A percentile compares a stretch with the other conserved stretches of the same genome.
Evolutionary conservation across 2,329 filamentous ascomycete genomes (phyloP).

Genomic region (Beauveria asiatica): DNA sequence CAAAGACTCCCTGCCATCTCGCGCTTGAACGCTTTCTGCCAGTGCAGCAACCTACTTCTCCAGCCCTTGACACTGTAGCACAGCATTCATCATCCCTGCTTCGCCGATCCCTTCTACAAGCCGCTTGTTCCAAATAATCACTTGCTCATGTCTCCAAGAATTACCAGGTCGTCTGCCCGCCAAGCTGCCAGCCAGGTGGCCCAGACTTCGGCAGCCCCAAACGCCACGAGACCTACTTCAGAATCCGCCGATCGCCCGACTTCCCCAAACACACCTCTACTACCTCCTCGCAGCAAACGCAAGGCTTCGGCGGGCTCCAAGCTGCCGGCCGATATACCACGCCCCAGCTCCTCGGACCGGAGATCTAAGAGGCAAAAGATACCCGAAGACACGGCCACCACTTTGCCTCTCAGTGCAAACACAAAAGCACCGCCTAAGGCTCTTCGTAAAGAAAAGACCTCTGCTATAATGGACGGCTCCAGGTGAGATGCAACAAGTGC

Average conservation of each 20-base stretch:
- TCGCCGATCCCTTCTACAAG: conserved; percentile 7
- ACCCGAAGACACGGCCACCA: conserved; percentile 29
- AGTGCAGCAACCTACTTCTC: neutral
- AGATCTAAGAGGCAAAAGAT: conserved; percentile 66
- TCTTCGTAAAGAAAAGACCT: conserved; percentile 52
- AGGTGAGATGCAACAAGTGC: conserved; percentile 42
- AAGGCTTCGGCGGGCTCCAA: conserved; percentile 55
- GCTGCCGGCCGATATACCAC: conserved; percentile 28
- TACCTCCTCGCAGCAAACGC: conserved; percentile 68
- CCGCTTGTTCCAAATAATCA: conserved; percentile 15
- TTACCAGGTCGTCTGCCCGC: conserved; percentile 90
- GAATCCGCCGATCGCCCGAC: conserved; percentile 27
- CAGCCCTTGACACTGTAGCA: neutral
- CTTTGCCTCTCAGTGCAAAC: conserved; percentile 26
- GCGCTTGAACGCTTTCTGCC: conserved; percentile 11
- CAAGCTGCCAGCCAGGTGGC: conserved; percentile 62
- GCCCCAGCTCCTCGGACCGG: conserved; percentile 36
- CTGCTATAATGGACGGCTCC: conserved; percentile 63
- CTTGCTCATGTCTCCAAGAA: conserved; percentile 89
- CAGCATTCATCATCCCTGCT: neutral
- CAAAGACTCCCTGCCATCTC: conserved; percentile 3
- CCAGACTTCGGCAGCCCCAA: conserved; percentile 34
- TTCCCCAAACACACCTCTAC: conserved; percentile 31
- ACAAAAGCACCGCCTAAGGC: conserved; percentile 31
- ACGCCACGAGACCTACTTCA: conserved; percentile 31